These are phyloP conservation scores for Caryocar brasiliense DNA, from an alignment of 441 rosid species.

Conservation along the genomic window DNA sequence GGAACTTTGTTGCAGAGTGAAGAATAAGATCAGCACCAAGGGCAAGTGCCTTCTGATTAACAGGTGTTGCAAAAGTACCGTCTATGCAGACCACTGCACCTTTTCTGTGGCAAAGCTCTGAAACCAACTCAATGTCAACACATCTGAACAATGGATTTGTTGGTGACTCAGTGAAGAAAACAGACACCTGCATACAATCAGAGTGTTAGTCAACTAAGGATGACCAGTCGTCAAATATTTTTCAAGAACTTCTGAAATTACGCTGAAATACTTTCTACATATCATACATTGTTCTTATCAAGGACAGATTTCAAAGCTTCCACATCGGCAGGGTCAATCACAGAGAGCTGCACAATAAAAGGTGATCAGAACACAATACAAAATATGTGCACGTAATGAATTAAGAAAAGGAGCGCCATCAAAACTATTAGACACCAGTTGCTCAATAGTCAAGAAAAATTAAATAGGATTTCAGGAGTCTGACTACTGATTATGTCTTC, in stretches of 20 bases:
- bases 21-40: conserved; percentile 92
- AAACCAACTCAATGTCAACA: conserved; percentile 81
- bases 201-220: conserved; percentile 11
- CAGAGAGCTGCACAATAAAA: conserved; percentile 89
- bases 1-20: conserved; percentile 88
- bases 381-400: no score
- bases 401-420: no score
- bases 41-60: conserved; percentile 89
- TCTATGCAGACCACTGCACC: conserved; percentile 92
- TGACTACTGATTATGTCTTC: no score
- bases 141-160: conserved; percentile 94
- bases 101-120: conserved; percentile 73
- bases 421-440: no score
- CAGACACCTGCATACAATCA: conserved; percentile 57
- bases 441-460: no score
- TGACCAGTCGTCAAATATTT: neutral
- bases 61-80: conserved; percentile 96
- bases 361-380: no score
- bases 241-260: neutral
- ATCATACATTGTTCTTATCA: conserved; percentile 57
- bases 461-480: no score
- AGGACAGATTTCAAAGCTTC: conserved; percentile 67
- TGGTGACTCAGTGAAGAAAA: conserved; percentile 92
- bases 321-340: conserved; percentile 91
- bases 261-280: neutral